Evolutionary conservation across 768 basidiomycete species (phyloP).

Genomic region (Lactifluus subvellereus): DNA sequence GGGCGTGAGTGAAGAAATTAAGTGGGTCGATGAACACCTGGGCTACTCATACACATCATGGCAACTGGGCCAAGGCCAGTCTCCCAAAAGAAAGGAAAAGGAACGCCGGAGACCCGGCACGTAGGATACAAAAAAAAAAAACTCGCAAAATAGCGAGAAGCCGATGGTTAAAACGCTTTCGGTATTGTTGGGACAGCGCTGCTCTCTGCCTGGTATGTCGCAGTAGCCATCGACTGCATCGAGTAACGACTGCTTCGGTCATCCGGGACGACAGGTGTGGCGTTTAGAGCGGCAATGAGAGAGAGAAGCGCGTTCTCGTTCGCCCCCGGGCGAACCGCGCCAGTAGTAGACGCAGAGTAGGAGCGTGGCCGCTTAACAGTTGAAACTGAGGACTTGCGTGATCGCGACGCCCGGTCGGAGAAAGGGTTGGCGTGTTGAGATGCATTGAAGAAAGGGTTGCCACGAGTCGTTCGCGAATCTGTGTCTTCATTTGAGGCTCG

Average conservation of each 20-base stretch:
- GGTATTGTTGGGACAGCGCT: background rate
- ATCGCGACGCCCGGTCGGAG: conserved; percentile 15
- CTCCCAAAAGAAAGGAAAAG: background rate
- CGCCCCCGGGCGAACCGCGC: conserved; percentile 2
- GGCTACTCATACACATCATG: conserved; percentile 7
- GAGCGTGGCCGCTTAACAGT: conserved; percentile 13
- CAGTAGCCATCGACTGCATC: conserved; percentile 2
- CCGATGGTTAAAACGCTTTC: conserved; percentile 16
- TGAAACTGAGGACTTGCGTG: conserved; percentile 19
- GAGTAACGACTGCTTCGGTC: background rate
- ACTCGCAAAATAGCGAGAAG: background rate
- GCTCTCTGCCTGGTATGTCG: conserved; percentile 5
- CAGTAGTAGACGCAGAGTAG: conserved; percentile 10
- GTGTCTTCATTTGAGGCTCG: background rate
- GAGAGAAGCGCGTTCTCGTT: conserved; percentile 16
- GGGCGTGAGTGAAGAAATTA: background rate
- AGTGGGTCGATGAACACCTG: background rate
- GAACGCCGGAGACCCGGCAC: background rate
- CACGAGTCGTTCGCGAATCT: background rate
- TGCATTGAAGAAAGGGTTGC: conserved; percentile 24
- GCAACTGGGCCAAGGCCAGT: background rate
- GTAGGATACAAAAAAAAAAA: background rate
- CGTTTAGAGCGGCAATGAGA: conserved; percentile 22
- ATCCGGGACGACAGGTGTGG: background rate
- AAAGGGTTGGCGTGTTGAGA: conserved; percentile 20